Base-by-base conservation (phyloP, 352 stramenopile genomes). In the Phytophthora vignae region DNA sequence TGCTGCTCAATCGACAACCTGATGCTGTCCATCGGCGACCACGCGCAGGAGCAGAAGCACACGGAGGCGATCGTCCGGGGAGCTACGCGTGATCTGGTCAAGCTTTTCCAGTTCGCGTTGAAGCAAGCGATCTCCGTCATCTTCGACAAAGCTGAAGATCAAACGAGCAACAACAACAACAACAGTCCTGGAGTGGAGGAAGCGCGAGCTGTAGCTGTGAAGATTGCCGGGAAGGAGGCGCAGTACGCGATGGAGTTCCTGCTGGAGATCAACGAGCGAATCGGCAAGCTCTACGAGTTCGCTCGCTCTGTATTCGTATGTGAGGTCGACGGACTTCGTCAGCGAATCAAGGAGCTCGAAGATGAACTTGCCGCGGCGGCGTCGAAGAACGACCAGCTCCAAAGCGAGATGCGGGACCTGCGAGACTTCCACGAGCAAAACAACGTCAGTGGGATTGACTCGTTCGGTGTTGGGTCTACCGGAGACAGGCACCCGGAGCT, bases 1-100 rank as follows among this genome's bases (percentile, higher is more conserved):
- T 90, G 83, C 60, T 91, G 83, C 59, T 92, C 85, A 3, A 64
- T 92, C 21, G 83, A 92, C 59, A 92, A 91, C 36, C 53, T 92
- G 3, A 68, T 92, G 21, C 58, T 91, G 10, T 81, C 83, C 1
- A 84, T 92, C 8, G 76, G 76, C 0, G 80, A 82, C 54, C 81
- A 73, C 5, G 69, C 81, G 7, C 78, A 90, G 36, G 71, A 89
- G 44, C 62, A 90, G 31, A 92, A 90, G 44, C 67, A 77, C 12
- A 74, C 80, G 25, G 64, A 85, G 12, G 76, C 70, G 0, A 83
- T 91, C 61, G 80, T 72, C 4, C 76, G 77, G 15, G 82, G 77
- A 5, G 74, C 85, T 6, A 80, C 85, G 0, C 76, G 67, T 10
- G 75, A 84, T 49, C 60, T 93, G 0, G 52, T 85, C 5, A 69